These are phyloP conservation scores for Telopea speciosissima DNA, from an alignment of 177 flowering plant genomes.

Conservation along the genomic window DNA sequence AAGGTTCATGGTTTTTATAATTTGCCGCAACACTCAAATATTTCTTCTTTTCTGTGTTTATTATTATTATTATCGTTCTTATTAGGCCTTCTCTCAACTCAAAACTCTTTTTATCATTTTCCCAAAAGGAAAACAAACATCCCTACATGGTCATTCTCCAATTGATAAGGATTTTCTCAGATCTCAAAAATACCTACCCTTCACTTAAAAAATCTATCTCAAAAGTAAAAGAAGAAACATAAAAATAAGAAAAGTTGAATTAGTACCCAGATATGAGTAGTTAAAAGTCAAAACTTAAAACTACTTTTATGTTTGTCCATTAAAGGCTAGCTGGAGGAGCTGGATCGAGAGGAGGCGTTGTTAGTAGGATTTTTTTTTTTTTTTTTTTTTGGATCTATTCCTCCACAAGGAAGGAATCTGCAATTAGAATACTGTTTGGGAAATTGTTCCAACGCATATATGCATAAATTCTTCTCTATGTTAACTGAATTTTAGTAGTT, in stretches of 20 bases:
- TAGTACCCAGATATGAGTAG: not conserved
- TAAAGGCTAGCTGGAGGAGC: not conserved
- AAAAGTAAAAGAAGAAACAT: too few species aligned
- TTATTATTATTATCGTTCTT: not conserved
- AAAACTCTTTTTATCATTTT: not conserved
- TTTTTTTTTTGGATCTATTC: too few species aligned
- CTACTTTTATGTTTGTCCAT: not conserved
- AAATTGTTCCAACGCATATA: too few species aligned
- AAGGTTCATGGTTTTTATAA: too few species aligned
- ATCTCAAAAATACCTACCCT: too few species aligned
- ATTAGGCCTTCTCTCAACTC: not conserved
- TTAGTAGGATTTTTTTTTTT: not conserved
- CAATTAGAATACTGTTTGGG: too few species aligned
- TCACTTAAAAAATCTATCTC: not conserved
- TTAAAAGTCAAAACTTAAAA: not conserved
- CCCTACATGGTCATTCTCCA: slow-evolving; percentile 4
- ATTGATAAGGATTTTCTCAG: too few species aligned
- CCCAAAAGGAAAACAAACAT: not conserved
- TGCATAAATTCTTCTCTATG: too few species aligned
- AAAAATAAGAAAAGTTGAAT: too few species aligned
- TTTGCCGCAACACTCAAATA: not conserved
- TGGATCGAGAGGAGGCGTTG: not conserved
- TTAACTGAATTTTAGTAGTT: too few species aligned
- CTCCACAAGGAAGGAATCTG: not conserved
- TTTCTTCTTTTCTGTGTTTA: not conserved